Evolutionary conservation across 495 filamentous ascomycete species (phyloP).

Genomic region (Podospora australis): DNA sequence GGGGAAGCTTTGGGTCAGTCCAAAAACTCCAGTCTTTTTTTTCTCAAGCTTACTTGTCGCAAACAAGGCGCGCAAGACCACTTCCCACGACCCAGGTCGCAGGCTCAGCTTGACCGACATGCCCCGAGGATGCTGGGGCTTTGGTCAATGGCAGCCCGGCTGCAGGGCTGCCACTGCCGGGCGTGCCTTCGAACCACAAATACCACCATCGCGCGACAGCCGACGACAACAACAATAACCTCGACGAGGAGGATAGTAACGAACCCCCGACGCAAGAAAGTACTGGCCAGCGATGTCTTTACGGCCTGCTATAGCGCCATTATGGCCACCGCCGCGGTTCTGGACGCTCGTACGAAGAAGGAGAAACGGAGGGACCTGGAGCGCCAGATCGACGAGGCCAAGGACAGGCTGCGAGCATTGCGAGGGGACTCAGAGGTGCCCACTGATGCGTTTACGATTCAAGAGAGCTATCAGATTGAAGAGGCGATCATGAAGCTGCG

Average conservation of each 20-base stretch:
- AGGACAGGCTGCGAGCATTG: slow-evolving; percentile 11
- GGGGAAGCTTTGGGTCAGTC: neutral
- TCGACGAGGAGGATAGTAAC: slow-evolving; percentile 6
- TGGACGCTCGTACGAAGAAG: slow-evolving; percentile 59
- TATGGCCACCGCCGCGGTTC: slow-evolving; percentile 62
- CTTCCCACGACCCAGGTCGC: neutral
- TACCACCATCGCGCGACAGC: slow-evolving; percentile 16
- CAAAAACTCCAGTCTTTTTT: neutral
- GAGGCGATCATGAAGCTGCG: too few relatives aligned
- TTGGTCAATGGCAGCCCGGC: slow-evolving; percentile 62
- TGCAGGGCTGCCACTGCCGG: slow-evolving; percentile 58
- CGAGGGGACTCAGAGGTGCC: too few relatives aligned
- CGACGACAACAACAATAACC: neutral
- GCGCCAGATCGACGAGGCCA: slow-evolving; percentile 43
- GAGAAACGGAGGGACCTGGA: slow-evolving; percentile 59
- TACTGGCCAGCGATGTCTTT: slow-evolving; percentile 55
- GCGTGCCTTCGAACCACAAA: slow-evolving; percentile 52
- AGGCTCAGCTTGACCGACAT: slow-evolving; percentile 25
- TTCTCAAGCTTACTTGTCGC: too few relatives aligned
- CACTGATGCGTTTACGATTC: slow-evolving; percentile 13
- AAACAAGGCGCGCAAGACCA: slow-evolving; percentile 1
- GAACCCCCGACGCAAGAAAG: slow-evolving; percentile 40
- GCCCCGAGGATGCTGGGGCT: slow-evolving; percentile 57
- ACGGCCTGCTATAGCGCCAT: slow-evolving; percentile 67
- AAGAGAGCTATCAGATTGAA: neutral